These are phyloP conservation scores for Suillus hirtellus DNA, from an alignment of 768 basidiomycete species.

Conservation along the genomic window DNA sequence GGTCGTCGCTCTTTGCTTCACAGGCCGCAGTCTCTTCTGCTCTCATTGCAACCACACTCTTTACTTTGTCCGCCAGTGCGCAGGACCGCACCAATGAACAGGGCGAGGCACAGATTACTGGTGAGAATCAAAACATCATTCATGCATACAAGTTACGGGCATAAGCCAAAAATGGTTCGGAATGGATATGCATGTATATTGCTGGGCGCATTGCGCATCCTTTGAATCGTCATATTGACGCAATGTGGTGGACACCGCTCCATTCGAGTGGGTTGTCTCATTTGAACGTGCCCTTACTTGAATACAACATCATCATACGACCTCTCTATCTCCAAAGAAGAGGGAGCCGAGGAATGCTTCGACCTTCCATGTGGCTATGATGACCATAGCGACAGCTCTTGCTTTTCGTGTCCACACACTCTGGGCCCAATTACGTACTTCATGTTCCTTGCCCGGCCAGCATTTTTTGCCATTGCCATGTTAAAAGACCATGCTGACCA, in stretches of 20 bases:
- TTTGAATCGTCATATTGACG: neutral
- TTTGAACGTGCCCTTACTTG: neutral
- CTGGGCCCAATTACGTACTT: neutral
- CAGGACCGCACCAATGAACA: constrained; percentile 36
- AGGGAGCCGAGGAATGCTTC: neutral
- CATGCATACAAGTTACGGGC: neutral
- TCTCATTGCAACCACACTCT: constrained; percentile 13
- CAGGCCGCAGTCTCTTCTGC: constrained; percentile 3
- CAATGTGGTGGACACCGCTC: neutral
- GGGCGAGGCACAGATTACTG: constrained; percentile 38
- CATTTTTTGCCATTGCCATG: neutral
- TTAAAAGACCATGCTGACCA: neutral
- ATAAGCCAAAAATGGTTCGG: neutral
- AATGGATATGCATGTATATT: too few relatives aligned
- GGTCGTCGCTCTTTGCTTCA: constrained; percentile 21
- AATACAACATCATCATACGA: neutral
- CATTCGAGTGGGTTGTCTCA: neutral
- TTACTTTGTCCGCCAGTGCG: constrained; percentile 13
- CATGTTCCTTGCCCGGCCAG: neutral
- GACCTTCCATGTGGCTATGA: neutral
- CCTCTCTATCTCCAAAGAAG: neutral
- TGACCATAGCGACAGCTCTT: neutral
- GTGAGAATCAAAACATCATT: constrained; percentile 23
- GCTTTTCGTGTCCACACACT: neutral
- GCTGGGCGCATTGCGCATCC: too few relatives aligned